phyloP scores from a whole-genome alignment of 805 yeast species.

The Metschnikowia lachancei region DNA sequence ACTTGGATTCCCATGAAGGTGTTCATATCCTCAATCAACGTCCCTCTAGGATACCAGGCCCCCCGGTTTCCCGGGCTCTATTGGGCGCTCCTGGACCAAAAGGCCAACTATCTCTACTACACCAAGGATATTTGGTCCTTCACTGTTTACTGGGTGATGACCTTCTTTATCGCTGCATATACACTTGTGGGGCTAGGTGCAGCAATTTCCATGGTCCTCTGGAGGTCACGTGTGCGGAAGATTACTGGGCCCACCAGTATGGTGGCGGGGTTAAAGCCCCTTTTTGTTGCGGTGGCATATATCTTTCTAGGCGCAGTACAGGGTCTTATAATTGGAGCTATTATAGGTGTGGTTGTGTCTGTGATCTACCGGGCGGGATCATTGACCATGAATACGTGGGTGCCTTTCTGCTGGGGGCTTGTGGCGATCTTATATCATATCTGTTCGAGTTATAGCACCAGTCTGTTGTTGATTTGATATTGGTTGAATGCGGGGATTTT shows the following conservation, averaged over 20 bases:
- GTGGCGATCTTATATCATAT: slow-evolving; percentile 66
- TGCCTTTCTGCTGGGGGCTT: slow-evolving; percentile 80
- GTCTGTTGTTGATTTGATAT: slow-evolving; percentile 20
- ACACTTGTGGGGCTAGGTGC: slow-evolving; percentile 64
- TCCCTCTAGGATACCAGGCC: slow-evolving; percentile 77
- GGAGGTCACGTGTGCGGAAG: slow-evolving; percentile 18
- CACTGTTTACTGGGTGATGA: slow-evolving; percentile 78
- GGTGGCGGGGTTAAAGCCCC: slow-evolving; percentile 23
- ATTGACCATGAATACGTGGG: slow-evolving; percentile 91
- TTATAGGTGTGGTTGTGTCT: slow-evolving; percentile 70
- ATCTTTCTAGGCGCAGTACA: slow-evolving; percentile 54
- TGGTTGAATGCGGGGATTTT: too few species aligned
- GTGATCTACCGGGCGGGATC: slow-evolving; percentile 78
- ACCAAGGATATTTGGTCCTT: slow-evolving; percentile 75
- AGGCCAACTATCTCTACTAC: slow-evolving; percentile 61
- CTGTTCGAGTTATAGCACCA: slow-evolving; percentile 62
- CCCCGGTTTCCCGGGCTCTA: slow-evolving; percentile 80
- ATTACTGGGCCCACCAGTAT: slow-evolving; percentile 4
- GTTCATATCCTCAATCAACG: slow-evolving; percentile 45
- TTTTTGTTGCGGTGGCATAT: slow-evolving; percentile 48
- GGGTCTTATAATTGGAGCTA: slow-evolving; percentile 70
- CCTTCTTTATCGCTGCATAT: slow-evolving; percentile 63
- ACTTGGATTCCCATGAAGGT: slow-evolving; percentile 18
- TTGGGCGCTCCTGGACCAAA: slow-evolving; percentile 59
- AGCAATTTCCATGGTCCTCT: slow-evolving; percentile 24